Percentiles rank a stretch among this genome's conserved stretches.
Evolutionary conservation across 768 basidiomycete genomes (phyloP).

Genomic region (Auriscalpium microsporum): DNA sequence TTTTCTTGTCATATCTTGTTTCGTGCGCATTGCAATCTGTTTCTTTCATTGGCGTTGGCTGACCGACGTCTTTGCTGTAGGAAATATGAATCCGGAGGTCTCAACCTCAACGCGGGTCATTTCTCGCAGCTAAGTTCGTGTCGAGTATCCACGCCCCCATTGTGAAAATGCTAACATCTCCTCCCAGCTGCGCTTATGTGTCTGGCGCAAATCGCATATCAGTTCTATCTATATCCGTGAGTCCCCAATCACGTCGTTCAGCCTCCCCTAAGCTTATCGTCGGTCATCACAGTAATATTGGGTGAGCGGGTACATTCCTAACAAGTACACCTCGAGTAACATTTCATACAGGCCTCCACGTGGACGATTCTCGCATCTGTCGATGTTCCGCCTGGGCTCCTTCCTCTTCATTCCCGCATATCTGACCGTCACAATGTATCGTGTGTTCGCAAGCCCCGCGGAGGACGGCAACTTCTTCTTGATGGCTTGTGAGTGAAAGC

Average conservation of each 20-base stretch:
- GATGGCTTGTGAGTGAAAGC: conserved; percentile 52
- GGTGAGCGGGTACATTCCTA: conserved; percentile 16
- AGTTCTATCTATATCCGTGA: conserved; percentile 85
- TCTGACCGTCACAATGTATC: conserved; percentile 68
- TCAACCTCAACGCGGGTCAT: conserved; percentile 84
- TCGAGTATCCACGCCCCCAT: neutral
- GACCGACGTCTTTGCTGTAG: conserved; percentile 28
- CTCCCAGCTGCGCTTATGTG: conserved; percentile 84
- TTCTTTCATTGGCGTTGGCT: neutral
- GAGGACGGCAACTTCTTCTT: conserved; percentile 70
- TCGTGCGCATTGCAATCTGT: conserved; percentile 44
- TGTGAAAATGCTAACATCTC: conserved; percentile 6
- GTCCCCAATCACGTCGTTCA: conserved; percentile 22
- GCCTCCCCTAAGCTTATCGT: neutral
- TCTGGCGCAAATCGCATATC: conserved; percentile 86
- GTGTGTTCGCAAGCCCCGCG: conserved; percentile 56
- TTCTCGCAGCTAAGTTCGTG: conserved; percentile 82
- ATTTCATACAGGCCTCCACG: conserved; percentile 54
- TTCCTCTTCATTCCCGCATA: conserved; percentile 86
- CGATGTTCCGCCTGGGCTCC: conserved; percentile 87
- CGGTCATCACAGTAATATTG: conserved; percentile 24
- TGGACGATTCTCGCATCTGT: conserved; percentile 73
- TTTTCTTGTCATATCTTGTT: conserved; percentile 87
- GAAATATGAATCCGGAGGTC: conserved; percentile 75
- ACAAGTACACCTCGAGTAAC: neutral